These are phyloP conservation scores for Botryotinia narcissicola DNA, from an alignment of 2,329 filamentous ascomycete genomes.

Conservation along the genomic window DNA sequence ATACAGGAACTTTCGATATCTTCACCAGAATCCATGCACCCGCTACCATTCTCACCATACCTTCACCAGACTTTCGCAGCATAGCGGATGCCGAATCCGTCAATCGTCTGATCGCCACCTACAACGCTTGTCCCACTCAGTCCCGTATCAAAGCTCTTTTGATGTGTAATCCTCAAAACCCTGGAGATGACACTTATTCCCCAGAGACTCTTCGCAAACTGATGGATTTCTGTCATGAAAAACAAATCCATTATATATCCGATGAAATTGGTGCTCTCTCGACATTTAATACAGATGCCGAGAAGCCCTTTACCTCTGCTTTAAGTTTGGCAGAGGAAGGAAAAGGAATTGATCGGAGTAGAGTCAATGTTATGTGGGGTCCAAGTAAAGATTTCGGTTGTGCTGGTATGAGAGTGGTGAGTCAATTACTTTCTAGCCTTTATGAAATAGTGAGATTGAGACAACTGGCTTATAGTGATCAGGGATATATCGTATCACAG, in stretches of 20 bases:
- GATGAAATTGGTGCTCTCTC: background rate
- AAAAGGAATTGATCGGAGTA: background rate
- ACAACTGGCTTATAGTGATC: background rate
- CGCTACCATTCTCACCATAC: too few relatives aligned
- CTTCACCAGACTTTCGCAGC: background rate
- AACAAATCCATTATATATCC: too few relatives aligned
- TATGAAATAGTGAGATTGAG: too few relatives aligned
- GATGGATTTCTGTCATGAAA: too few relatives aligned
- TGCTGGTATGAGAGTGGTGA: slow-evolving; percentile 7
- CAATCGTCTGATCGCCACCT: background rate
- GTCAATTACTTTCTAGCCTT: background rate
- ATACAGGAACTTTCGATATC: too few relatives aligned
- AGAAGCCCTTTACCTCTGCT: background rate
- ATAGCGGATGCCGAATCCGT: background rate
- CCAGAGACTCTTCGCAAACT: too few relatives aligned
- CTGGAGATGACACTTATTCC: too few relatives aligned
- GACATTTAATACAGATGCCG: background rate
- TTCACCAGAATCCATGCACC: too few relatives aligned
- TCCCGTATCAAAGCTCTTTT: too few relatives aligned
- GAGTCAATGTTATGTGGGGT: background rate
- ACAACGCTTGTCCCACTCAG: too few relatives aligned
- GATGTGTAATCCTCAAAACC: too few relatives aligned
- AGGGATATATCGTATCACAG: background rate
- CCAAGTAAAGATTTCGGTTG: slow-evolving; percentile 1
- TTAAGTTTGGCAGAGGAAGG: background rate